These are phyloP conservation scores for Salvia miltiorrhiza DNA, from an alignment of 257 asterid genomes.

Conservation along the genomic window DNA sequence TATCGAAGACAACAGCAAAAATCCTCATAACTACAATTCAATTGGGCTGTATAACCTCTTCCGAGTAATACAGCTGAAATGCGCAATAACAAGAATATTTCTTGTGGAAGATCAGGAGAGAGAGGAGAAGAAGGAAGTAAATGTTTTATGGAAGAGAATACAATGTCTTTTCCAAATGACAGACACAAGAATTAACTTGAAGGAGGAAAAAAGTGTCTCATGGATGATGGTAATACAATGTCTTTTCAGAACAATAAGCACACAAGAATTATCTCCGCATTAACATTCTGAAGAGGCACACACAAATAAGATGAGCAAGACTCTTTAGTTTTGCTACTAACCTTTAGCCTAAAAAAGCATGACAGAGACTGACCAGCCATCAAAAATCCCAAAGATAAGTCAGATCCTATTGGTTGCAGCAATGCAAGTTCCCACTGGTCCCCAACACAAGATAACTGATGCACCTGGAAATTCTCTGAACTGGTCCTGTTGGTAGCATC, in stretches of 20 bases:
- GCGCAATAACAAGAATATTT: not conserved
- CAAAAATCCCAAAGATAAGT: conserved; percentile 48
- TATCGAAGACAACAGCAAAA: not conserved
- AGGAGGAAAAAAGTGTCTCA: not conserved
- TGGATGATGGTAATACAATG: not conserved
- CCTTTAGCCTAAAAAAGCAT: conserved; percentile 91
- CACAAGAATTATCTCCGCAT: not conserved
- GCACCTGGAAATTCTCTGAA: conserved; percentile 77
- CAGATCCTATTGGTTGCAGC: conserved; percentile 58
- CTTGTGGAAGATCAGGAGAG: no score
- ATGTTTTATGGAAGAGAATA: not conserved
- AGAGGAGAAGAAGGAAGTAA: not conserved
- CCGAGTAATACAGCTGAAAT: no score
- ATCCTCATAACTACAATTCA: no score
- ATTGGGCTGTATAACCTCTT: not conserved
- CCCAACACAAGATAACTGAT: conserved; percentile 83
- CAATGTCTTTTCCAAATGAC: not conserved
- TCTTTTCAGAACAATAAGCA: conserved; percentile 8
- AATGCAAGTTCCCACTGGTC: conserved; percentile 80
- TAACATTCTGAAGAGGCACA: not conserved
- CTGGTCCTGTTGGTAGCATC: conserved; percentile 77
- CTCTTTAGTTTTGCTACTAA: conserved; percentile 32
- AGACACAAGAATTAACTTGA: conserved; percentile 7
- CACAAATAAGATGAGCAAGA: conserved; percentile 5
- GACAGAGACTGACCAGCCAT: conserved; percentile 90